Conservation (phyloP, 2,329 filamentous ascomycete genomes). For the Hymenoscyphus fraxineus region DNA sequence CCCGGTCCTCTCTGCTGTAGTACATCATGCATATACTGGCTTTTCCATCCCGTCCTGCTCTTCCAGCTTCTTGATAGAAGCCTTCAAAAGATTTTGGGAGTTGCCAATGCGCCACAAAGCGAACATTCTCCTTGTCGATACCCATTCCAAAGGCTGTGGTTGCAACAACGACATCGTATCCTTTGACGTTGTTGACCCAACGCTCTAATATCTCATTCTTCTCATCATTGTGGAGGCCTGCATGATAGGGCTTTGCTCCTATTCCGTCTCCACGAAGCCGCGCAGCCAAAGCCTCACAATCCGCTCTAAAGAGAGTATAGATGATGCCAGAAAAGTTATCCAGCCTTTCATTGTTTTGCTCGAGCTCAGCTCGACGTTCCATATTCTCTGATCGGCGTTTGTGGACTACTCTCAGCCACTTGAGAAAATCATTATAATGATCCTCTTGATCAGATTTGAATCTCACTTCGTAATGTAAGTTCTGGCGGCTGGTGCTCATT, state of each 20-base stretch:
- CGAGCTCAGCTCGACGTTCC: constrained; percentile 55
- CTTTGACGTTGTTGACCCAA: constrained; percentile 69
- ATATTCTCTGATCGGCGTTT: constrained; percentile 59
- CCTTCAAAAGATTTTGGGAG: constrained; percentile 92
- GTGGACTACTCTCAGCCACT: constrained; percentile 73
- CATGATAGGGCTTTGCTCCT: constrained; percentile 70
- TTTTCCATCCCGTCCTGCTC: constrained; percentile 85
- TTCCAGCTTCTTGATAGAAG: constrained; percentile 92
- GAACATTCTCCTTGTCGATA: constrained; percentile 91
- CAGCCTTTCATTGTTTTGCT: constrained; percentile 48
- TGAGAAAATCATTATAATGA: constrained; percentile 67
- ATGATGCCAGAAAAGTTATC: constrained; percentile 73
- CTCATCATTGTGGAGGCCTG: constrained; percentile 61
- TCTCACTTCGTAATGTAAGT: constrained; percentile 85
- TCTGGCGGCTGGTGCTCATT: constrained; percentile 78
- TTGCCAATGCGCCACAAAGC: constrained; percentile 93
- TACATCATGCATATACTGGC: constrained; percentile 85
- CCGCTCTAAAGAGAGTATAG: constrained; percentile 70
- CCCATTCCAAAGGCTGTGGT: constrained; percentile 98
- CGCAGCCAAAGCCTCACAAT: constrained; percentile 68
- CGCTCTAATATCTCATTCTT: constrained; percentile 68
- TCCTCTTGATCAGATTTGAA: constrained; percentile 76
- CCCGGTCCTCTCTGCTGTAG: constrained; percentile 82
- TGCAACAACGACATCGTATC: constrained; percentile 89
- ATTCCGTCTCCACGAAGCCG: constrained; percentile 65